Conservation (phyloP, 2,329 filamentous ascomycete species). For the Sporothrix protearum region DNA sequence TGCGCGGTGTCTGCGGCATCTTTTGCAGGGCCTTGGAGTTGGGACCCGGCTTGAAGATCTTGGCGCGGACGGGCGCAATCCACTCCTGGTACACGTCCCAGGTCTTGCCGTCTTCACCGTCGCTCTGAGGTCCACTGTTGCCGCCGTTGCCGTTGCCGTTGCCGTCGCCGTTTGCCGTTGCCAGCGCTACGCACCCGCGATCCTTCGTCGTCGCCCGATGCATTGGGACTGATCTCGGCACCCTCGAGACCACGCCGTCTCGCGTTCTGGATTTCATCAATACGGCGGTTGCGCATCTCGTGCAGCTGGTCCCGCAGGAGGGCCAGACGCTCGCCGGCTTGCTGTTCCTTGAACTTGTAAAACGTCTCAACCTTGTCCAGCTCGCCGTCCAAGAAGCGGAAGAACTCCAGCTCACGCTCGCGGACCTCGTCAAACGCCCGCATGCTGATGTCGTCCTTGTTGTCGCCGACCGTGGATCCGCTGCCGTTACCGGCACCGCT, state of each 20-base stretch:
- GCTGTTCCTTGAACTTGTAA: conserved; percentile 82
- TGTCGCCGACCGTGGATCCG: conserved; percentile 38
- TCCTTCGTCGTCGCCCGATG: conserved; percentile 11
- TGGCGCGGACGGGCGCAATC: conserved; percentile 53
- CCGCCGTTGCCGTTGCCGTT: background rate
- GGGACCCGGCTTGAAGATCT: conserved; percentile 54
- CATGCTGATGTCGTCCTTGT: conserved; percentile 36
- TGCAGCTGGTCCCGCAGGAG: conserved; percentile 80
- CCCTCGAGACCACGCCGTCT: conserved; percentile 33
- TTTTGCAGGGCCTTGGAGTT: conserved; percentile 58
- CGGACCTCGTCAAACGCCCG: conserved; percentile 54
- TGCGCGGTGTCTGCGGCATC: conserved; percentile 51
- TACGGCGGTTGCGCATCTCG: conserved; percentile 82
- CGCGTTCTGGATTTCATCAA: conserved; percentile 61
- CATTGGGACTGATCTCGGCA: conserved; percentile 30
- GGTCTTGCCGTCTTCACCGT: conserved; percentile 30
- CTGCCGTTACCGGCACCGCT: conserved; percentile 27
- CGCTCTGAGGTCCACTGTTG: conserved; percentile 30
- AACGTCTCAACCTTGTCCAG: conserved; percentile 89
- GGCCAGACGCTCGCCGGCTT: conserved; percentile 69
- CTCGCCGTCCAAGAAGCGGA: conserved; percentile 76
- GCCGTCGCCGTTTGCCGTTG: conserved; percentile 8
- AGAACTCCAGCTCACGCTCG: conserved; percentile 77
- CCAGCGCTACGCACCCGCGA: background rate
- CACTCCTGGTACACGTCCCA: conserved; percentile 34